Evolutionary conservation across 2,329 filamentous ascomycete genomes (phyloP).

Genomic region (Neoscytalidium dimidiatum): DNA sequence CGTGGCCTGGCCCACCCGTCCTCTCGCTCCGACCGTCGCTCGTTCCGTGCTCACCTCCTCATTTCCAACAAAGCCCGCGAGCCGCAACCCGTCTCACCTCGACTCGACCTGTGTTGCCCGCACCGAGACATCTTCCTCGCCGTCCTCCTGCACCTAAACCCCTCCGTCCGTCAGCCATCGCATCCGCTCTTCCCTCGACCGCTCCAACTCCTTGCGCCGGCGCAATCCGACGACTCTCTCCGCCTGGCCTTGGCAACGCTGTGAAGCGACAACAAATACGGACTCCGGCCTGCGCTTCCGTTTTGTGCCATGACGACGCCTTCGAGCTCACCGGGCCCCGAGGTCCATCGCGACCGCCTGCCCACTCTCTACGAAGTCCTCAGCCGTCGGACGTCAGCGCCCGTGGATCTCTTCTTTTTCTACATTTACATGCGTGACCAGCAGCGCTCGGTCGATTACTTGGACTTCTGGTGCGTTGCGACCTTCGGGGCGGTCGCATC

Average conservation of each 20-base stretch:
- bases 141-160: background rate
- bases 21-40: conserved; percentile 18
- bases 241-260: background rate
- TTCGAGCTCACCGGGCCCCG: conserved; percentile 20
- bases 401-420: conserved; percentile 96
- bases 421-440: conserved; percentile 99
- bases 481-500: background rate
- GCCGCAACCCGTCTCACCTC: conserved; percentile 7
- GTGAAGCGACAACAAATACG: conserved; percentile 1
- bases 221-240: background rate
- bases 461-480: conserved; percentile 86
- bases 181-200: background rate
- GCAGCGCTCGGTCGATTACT: conserved; percentile 94
- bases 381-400: conserved; percentile 88
- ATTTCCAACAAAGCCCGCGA: conserved; percentile 11
- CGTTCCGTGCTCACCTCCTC: conserved; percentile 21
- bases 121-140: background rate
- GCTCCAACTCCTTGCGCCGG: background rate
- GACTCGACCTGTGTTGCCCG: background rate
- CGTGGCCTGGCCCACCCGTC: conserved; percentile 13
- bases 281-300: background rate
- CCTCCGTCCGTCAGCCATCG: background rate
- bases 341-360: conserved; percentile 70
- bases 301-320: conserved; percentile 14
- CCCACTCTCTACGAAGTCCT: conserved; percentile 96